phyloP scores from a whole-genome alignment of 2,329 filamentous ascomycete species.

The Rhynchosporium graminicola region DNA sequence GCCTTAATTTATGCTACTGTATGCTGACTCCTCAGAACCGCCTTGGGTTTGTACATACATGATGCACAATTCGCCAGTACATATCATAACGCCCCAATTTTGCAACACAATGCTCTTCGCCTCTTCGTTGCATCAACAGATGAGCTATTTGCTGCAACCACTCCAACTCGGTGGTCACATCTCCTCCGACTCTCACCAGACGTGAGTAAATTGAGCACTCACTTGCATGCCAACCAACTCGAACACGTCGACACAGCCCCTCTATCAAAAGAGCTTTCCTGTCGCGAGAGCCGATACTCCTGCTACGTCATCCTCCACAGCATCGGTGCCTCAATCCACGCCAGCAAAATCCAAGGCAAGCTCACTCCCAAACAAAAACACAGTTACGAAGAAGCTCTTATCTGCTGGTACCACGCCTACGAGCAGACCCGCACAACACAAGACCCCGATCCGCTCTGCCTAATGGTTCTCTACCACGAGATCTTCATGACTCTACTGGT shows the following conservation, averaged over 20 bases:
- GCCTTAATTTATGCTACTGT: neutral
- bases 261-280: slow-evolving; percentile 8
- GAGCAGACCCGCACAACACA: slow-evolving; percentile 16
- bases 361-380: neutral
- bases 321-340: slow-evolving; percentile 15
- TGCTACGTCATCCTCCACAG: slow-evolving; percentile 16
- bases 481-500: slow-evolving; percentile 28
- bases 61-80: slow-evolving; percentile 18
- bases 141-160: slow-evolving; percentile 15
- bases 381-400: slow-evolving; percentile 8
- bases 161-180: slow-evolving; percentile 16
- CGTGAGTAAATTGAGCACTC: slow-evolving; percentile 2
- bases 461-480: slow-evolving; percentile 29
- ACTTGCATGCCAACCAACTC: slow-evolving; percentile 9
- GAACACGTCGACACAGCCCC: slow-evolving; percentile 11
- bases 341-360: neutral
- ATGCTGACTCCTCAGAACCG: slow-evolving; percentile 7
- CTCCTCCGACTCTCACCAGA: slow-evolving; percentile 8
- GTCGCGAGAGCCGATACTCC: slow-evolving; percentile 11
- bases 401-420: slow-evolving; percentile 20
- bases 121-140: slow-evolving; percentile 17
- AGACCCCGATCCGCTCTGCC: slow-evolving; percentile 21
- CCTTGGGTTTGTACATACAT: slow-evolving; percentile 14
- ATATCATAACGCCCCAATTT: slow-evolving; percentile 11
- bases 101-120: slow-evolving; percentile 13